Evolutionary conservation across 2,329 filamentous ascomycete species (phyloP), one percentile per base, ranked within the genome.

Genomic region (Trichoderma arundinaceum): DNA sequence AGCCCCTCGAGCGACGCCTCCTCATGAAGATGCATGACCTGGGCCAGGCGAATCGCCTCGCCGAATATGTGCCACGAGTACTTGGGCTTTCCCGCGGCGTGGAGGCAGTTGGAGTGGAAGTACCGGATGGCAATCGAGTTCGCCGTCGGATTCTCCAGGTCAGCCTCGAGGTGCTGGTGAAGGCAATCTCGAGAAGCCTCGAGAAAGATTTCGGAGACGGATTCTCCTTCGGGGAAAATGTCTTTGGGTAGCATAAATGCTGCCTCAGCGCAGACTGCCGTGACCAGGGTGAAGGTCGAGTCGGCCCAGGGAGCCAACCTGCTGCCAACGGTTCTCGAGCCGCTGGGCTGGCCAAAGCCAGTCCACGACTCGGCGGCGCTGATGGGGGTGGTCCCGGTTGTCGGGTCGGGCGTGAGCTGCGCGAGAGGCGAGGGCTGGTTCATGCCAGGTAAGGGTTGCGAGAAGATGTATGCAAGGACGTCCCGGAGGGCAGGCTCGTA

Each of bases 11-110:
- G 66, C 0, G 79, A 77, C 0, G 73, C 71, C 66, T 82, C 79
- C 4, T 81, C 75, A 49, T 82, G 75, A 33, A 82, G 68, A 13
- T 78, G 73, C 79, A 82, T 81, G 1, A 77, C 76, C 66, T 82
- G 79, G 0, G 76, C 77, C 5, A 82, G 74, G 1, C 79, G 72
- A 3, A 76, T 77, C 1, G 79, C 80, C 65, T 81, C 79, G 1
- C 80, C 79, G 67, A 82, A 79, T 1, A 81, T 78, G 54, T 81
- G 78, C 78, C 80, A 81, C 4, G 80, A 81, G 19, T 79, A 75
- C 32, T 77, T 75, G 4, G 78, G 78, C 46, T 79, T 80, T 0
- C 79, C 80, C 0, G 77, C 72, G 1, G 78, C 78, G 53, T 82
- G 80, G 2, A 82, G 69, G 48, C 79, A 80, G 62, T 80, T 81